Evolutionary conservation across 768 basidiomycete species (phyloP), one percentile per base, ranked within the genome.

Genomic region (Naematelia aurantialba): DNA sequence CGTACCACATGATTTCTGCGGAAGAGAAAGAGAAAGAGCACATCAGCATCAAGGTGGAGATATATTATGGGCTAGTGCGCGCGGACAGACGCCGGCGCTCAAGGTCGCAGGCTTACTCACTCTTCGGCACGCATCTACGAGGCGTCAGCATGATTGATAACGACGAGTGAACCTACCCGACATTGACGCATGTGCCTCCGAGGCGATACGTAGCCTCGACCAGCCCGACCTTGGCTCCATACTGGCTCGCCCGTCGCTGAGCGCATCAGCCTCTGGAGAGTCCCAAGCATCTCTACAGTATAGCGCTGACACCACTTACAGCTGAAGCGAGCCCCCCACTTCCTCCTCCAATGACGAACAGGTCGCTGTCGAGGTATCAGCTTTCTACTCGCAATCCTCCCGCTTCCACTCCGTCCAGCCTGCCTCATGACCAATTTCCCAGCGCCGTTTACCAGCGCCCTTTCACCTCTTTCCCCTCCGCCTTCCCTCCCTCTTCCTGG

Each of bases 151-250:
- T 12, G 31, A 57, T 53, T 57, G 11, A 39, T 8, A 51, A 19
- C 47, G 11, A 47, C n/a, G n/a, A 89, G 44, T 13, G 27, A 4
- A 62, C 66, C 55, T 55, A 68, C 61, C 91, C 94, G 60, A 99
- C 94, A 77, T 97, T 97, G 60, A 99, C 96, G 74, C 96, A 99
- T 34, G 94, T 97, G 52, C 94, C 96, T 30, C 96, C 96, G 2
- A 93, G 82, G 42, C 82, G 73, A 10, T 84, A 82, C 3, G 85
- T 83, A 46, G 79, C 81, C 74, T 99, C 96, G 14, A 97, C 84
- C 25, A 97, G 79, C 12, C 92, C 94, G 53, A 91, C 90, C 77
- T 92, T 94, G 76, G 88, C 89, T 42, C 93, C 93, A 76, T 97
- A 92, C 17, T 82, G 81, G 17, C 89, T 89, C 13, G 94, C 96